A percentile compares a stretch with the other conserved stretches of the same genome.
These are phyloP conservation scores for Pichia sp. DNA, from an alignment of 1,139 yeast species.

Conservation along the genomic window DNA sequence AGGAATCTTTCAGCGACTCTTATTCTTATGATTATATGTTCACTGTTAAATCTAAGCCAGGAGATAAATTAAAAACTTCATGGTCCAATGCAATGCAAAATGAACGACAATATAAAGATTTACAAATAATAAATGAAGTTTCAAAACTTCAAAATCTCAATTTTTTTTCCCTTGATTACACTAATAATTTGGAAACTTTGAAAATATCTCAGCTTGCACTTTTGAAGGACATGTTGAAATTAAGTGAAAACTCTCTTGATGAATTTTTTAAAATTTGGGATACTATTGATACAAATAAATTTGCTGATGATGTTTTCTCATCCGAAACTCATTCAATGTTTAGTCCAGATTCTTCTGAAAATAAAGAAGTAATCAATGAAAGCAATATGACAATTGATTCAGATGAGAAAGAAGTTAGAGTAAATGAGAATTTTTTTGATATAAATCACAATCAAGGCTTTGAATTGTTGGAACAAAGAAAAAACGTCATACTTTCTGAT, in stretches of 20 bases:
- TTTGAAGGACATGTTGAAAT: constrained; percentile 42
- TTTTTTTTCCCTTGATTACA: constrained; percentile 58
- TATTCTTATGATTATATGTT: constrained; percentile 11
- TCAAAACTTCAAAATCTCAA: constrained; percentile 51
- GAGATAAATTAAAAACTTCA: constrained; percentile 42
- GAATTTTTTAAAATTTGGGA: constrained; percentile 27
- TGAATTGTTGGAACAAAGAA: constrained; percentile 32
- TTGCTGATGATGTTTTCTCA: neutral
- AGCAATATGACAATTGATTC: neutral
- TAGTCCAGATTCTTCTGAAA: neutral
- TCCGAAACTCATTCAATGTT: neutral
- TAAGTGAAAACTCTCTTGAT: constrained; percentile 23
- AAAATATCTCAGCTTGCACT: constrained; percentile 56
- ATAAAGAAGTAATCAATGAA: neutral
- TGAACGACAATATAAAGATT: constrained; percentile 81
- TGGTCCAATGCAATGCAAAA: constrained; percentile 51
- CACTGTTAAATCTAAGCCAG: constrained; percentile 21
- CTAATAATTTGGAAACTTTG: constrained; percentile 46
- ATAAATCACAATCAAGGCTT: constrained; percentile 40
- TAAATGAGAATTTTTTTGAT: constrained; percentile 20
- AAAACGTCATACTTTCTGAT: constrained; percentile 34
- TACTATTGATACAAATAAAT: constrained; percentile 8
- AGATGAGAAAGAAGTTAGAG: constrained; percentile 6
- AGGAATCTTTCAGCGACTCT: constrained; percentile 9
- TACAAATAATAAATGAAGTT: constrained; percentile 81